Percentiles rank a stretch among this genome's conserved stretches.
These are phyloP conservation scores for Croton laevigatus DNA, from an alignment of 441 rosid genomes.

Conservation along the genomic window DNA sequence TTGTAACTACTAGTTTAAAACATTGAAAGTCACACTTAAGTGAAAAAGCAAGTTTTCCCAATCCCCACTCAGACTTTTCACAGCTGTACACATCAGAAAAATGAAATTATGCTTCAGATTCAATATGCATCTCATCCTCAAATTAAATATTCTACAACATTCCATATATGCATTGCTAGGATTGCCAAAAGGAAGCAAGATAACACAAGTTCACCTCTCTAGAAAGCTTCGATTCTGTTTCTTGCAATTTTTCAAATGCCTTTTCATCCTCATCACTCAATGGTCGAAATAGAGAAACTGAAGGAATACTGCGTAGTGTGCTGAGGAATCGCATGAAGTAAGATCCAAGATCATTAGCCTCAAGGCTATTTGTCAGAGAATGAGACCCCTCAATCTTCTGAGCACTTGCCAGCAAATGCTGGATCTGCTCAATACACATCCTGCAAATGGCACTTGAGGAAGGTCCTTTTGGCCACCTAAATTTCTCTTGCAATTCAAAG, in stretches of 20 bases:
- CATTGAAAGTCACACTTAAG: not conserved
- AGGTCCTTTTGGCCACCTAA: conserved; percentile 89
- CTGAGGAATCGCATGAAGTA: conserved; percentile 80
- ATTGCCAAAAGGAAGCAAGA: not conserved
- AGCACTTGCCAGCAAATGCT: conserved; percentile 68
- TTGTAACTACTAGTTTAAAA: not conserved
- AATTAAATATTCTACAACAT: not conserved
- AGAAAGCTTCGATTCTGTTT: conserved; percentile 64
- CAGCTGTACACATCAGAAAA: not conserved
- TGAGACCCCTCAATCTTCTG: conserved; percentile 58
- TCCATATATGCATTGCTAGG: conserved; percentile 3
- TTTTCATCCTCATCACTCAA: conserved; percentile 74
- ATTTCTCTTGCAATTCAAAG: conserved; percentile 91
- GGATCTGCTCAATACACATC: conserved; percentile 91
- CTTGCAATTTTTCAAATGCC: conserved; percentile 64
- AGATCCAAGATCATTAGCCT: conserved; percentile 69
- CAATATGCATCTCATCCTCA: conserved; percentile 1
- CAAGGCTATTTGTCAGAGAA: conserved; percentile 43
- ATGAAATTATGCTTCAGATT: conserved; percentile 9
- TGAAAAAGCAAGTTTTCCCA: not conserved
- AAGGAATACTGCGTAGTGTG: conserved; percentile 88
- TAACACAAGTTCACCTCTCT: conserved; percentile 50
- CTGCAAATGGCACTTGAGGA: conserved; percentile 71
- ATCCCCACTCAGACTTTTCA: not conserved
- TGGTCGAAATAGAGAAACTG: conserved; percentile 81